These are phyloP conservation scores for Zymoseptoria pseudotritici DNA, from an alignment of 2,329 filamentous ascomycete species.

Conservation along the genomic window DNA sequence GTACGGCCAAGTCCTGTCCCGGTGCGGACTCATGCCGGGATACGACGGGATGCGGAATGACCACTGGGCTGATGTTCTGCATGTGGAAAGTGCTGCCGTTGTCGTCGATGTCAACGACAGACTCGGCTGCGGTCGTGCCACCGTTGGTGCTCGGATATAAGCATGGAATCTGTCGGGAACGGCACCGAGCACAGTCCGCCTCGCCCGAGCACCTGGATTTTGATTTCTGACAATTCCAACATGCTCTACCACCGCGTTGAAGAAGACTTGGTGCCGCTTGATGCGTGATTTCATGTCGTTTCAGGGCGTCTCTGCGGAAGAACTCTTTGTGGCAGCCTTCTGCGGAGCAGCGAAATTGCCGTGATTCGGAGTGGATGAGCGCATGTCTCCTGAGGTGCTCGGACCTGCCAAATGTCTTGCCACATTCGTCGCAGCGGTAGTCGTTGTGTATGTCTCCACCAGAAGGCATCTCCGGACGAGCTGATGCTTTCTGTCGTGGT, in stretches of 20 bases:
- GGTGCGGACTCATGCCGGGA: background rate
- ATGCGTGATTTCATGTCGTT: slow-evolving; percentile 22
- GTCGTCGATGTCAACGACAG: background rate
- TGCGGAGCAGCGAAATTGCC: slow-evolving; percentile 16
- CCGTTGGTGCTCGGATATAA: slow-evolving; percentile 17
- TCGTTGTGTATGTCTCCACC: slow-evolving; percentile 1
- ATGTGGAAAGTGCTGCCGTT: slow-evolving; percentile 7
- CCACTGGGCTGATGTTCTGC: slow-evolving; percentile 3
- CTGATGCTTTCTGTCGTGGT: background rate
- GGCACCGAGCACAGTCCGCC: slow-evolving; percentile 22
- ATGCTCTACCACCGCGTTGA: slow-evolving; percentile 22
- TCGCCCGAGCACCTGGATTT: slow-evolving; percentile 27
- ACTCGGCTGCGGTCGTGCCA: background rate
- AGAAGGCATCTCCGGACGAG: background rate
- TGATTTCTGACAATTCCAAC: slow-evolving; percentile 22
- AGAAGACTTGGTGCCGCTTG: slow-evolving; percentile 12
- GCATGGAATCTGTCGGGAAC: slow-evolving; percentile 17
- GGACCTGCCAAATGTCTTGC: slow-evolving; percentile 18
- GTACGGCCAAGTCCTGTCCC: background rate
- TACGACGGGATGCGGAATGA: background rate
- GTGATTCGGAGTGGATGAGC: slow-evolving; percentile 18
- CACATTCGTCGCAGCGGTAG: slow-evolving; percentile 15
- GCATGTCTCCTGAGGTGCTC: slow-evolving; percentile 24
- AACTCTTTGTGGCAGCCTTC: slow-evolving; percentile 20
- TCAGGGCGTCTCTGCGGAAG: slow-evolving; percentile 21